A percentile compares a stretch with the other conserved stretches of the same genome.
Conservation (phyloP, 2,329 filamentous ascomycete genomes). For the Botryotinia narcissicola region DNA sequence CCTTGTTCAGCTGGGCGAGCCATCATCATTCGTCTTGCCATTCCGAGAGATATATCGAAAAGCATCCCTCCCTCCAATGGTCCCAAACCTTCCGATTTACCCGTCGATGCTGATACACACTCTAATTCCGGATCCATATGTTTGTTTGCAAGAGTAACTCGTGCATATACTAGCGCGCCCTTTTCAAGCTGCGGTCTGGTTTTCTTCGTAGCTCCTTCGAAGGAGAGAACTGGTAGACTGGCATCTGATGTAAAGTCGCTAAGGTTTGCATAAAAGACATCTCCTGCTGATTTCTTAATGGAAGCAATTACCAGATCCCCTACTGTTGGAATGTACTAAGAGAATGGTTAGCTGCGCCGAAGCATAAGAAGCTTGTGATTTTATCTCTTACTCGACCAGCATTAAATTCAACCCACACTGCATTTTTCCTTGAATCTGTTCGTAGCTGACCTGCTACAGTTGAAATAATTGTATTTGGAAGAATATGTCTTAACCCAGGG, state of each 20-base stretch:
- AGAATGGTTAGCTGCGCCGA: constrained; percentile 9
- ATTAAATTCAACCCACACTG: constrained; percentile 72
- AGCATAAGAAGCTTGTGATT: background rate
- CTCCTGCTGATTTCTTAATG: constrained; percentile 70
- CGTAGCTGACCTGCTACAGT: constrained; percentile 66
- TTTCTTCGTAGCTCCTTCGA: constrained; percentile 90
- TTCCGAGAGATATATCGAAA: constrained; percentile 73
- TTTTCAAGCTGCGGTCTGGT: constrained; percentile 74
- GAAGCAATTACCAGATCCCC: constrained; percentile 88
- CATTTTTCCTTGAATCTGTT: constrained; percentile 69
- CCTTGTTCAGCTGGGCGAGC: constrained; percentile 60
- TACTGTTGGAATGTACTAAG: constrained; percentile 73
- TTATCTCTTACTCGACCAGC: constrained; percentile 59
- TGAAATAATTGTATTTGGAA: constrained; percentile 69
- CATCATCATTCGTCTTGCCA: constrained; percentile 77
- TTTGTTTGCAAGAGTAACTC: constrained; percentile 72
- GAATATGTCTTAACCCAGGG: constrained; percentile 78
- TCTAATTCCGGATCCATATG: constrained; percentile 89
- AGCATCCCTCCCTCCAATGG: constrained; percentile 83
- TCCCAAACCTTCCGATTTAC: constrained; percentile 84
- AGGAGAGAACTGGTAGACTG: constrained; percentile 81
- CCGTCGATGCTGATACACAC: constrained; percentile 81
- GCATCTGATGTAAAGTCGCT: constrained; percentile 64
- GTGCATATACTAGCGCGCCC: constrained; percentile 84
- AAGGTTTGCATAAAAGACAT: constrained; percentile 77